Conservation (phyloP, 805 yeast species). For the Suhomyces sp. region DNA sequence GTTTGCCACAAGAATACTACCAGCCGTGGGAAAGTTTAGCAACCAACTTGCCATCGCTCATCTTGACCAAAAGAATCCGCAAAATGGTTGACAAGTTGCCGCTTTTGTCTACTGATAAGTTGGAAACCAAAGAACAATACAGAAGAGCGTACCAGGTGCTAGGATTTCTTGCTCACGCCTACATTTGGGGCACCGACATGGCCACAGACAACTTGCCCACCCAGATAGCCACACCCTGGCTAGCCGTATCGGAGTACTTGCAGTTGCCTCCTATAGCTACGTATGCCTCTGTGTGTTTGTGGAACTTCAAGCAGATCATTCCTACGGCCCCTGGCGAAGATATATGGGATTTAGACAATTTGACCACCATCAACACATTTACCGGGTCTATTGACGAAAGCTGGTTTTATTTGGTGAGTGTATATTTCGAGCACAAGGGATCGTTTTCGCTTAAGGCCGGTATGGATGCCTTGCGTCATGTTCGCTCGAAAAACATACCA, state of each 20-base stretch:
- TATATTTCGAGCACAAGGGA: conserved; percentile 80
- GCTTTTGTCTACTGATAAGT: conserved; percentile 45
- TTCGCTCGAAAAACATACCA: conserved; percentile 43
- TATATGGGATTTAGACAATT: conserved; percentile 57
- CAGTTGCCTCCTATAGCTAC: conserved; percentile 85
- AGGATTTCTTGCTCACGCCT: conserved; percentile 82
- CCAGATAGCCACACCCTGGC: conserved; percentile 68
- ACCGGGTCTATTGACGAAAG: conserved; percentile 90
- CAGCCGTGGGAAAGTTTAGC: conserved; percentile 76
- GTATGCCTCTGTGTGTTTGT: conserved; percentile 80
- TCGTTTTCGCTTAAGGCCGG: conserved; percentile 69
- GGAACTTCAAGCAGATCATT: conserved; percentile 75
- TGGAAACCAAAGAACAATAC: conserved; percentile 47
- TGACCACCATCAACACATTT: conserved; percentile 78
- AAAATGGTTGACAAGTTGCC: conserved; percentile 62
- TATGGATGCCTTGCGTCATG: conserved; percentile 58
- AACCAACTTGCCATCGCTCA: conserved; percentile 64
- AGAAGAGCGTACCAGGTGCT: conserved; percentile 80
- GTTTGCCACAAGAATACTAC: conserved; percentile 60
- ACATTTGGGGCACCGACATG: conserved; percentile 76
- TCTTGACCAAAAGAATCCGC: conserved; percentile 63
- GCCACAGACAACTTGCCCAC: conserved; percentile 65
- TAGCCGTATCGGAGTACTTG: conserved; percentile 53
- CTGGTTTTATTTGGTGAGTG: conserved; percentile 91
- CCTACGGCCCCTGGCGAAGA: conserved; percentile 35